Conservation (phyloP, 345 rosid species). For the Sonneratia caseolaris region DNA sequence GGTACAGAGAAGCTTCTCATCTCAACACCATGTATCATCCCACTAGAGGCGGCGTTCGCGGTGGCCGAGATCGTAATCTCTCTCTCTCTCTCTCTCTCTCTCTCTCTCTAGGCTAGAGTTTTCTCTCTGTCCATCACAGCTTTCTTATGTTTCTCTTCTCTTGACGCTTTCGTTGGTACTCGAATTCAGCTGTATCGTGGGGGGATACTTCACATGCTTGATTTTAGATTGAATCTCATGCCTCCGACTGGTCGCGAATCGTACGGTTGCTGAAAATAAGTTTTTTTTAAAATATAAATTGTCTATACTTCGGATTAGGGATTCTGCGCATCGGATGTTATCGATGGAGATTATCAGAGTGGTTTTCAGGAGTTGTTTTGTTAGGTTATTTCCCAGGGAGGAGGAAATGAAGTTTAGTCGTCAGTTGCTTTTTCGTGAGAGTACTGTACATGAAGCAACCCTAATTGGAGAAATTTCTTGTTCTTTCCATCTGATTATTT, state of each 20-base stretch:
- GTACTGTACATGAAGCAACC: neutral
- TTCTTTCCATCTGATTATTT: neutral
- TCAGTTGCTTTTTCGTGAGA: neutral
- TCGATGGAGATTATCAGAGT: neutral
- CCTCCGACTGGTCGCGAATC: neutral
- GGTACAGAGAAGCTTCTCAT: neutral
- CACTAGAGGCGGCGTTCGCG: slow-evolving; percentile 96
- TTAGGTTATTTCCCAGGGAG: neutral
- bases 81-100: slow-evolving; percentile 1
- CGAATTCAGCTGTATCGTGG: neutral
- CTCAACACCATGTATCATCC: slow-evolving; percentile 76
- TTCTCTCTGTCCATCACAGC: neutral
- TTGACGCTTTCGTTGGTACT: neutral
- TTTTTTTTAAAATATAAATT: neutral
- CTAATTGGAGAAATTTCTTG: neutral
- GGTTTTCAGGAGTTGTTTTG: neutral
- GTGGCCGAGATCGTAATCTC: slow-evolving; percentile 90
- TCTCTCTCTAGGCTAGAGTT: neutral
- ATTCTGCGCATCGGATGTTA: neutral
- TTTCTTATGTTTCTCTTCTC: neutral
- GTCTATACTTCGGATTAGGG: neutral
- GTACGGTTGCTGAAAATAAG: neutral
- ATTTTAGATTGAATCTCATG: neutral
- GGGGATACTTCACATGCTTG: neutral
- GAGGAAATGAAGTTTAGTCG: neutral